These are phyloP conservation scores for Sarcodon aspratus DNA, from an alignment of 768 basidiomycete species.

Conservation along the genomic window DNA sequence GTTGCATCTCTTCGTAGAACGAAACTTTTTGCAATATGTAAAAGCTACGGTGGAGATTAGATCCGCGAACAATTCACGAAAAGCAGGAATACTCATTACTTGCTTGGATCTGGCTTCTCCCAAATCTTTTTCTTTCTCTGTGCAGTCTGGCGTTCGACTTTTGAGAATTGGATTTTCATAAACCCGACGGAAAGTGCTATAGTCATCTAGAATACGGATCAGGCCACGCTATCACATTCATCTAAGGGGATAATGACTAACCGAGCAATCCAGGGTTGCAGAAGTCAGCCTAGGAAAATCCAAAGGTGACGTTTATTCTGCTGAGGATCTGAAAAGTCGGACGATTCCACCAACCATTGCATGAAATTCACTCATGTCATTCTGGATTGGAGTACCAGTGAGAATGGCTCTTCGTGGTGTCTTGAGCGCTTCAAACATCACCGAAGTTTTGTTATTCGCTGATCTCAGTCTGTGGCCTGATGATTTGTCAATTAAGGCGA, in stretches of 20 bases:
- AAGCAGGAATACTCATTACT: conserved; percentile 27
- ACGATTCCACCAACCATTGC: conserved; percentile 59
- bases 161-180: conserved; percentile 85
- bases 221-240: conserved; percentile 1
- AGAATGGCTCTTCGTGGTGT: conserved; percentile 78
- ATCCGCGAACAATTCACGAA: not conserved
- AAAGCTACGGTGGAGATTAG: conserved; percentile 34
- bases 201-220: conserved; percentile 42
- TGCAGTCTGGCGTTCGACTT: conserved; percentile 70
- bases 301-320: not conserved
- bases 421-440: conserved; percentile 70
- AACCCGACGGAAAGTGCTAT: conserved; percentile 62
- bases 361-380: conserved; percentile 91
- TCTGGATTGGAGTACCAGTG: conserved; percentile 96
- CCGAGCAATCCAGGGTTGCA: conserved; percentile 89
- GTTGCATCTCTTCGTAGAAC: conserved; percentile 83
- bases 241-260: conserved; percentile 14
- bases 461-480: conserved; percentile 88
- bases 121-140: conserved; percentile 57
- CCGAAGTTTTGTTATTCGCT: conserved; percentile 80
- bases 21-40: conserved; percentile 71
- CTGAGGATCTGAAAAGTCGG: not conserved
- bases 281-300: conserved; percentile 60
- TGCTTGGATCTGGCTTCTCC: conserved; percentile 73
- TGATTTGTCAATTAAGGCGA: not conserved